phyloP scores from a whole-genome alignment of 1,284 basidiomycete species.

The Taiwanofungus camphoratus region DNA sequence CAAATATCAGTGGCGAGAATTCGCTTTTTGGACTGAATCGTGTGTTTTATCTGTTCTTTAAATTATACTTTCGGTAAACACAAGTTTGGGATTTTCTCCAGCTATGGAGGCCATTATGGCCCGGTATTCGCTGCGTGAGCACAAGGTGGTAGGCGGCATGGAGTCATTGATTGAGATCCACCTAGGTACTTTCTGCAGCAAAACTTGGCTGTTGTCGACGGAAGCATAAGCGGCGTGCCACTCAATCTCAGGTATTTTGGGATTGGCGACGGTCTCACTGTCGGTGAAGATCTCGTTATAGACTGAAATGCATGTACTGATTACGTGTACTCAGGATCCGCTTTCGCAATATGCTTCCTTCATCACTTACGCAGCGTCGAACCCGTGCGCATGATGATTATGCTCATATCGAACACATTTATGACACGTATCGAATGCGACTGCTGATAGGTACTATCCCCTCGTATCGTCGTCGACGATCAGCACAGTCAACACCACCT shows the following conservation, averaged over 20 bases:
- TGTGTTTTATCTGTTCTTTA: no score
- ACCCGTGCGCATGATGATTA: constrained; percentile 35
- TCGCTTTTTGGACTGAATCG: constrained; percentile 63
- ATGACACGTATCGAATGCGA: neutral
- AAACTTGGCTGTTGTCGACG: constrained; percentile 51
- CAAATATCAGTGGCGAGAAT: constrained; percentile 42
- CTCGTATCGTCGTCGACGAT: constrained; percentile 39
- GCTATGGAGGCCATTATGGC: constrained; percentile 62
- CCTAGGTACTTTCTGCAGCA: constrained; percentile 53
- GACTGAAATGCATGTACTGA: no score
- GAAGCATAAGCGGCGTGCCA: constrained; percentile 38
- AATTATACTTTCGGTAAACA: no score
- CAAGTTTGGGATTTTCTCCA: constrained; percentile 18
- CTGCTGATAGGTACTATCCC: constrained; percentile 39
- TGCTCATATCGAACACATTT: neutral
- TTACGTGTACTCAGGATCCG: constrained; percentile 55
- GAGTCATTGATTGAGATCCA: neutral
- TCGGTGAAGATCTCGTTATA: constrained; percentile 26
- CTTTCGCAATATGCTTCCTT: constrained; percentile 53
- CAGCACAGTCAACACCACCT: constrained; percentile 37
- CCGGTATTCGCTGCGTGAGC: constrained; percentile 60
- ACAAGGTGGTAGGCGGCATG: constrained; percentile 33
- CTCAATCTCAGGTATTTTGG: constrained; percentile 59
- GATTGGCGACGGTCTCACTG: constrained; percentile 60
- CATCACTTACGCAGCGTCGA: constrained; percentile 45